These are phyloP conservation scores for Eucalyptus polybractea DNA, from an alignment of 345 rosid species.

Conservation along the genomic window DNA sequence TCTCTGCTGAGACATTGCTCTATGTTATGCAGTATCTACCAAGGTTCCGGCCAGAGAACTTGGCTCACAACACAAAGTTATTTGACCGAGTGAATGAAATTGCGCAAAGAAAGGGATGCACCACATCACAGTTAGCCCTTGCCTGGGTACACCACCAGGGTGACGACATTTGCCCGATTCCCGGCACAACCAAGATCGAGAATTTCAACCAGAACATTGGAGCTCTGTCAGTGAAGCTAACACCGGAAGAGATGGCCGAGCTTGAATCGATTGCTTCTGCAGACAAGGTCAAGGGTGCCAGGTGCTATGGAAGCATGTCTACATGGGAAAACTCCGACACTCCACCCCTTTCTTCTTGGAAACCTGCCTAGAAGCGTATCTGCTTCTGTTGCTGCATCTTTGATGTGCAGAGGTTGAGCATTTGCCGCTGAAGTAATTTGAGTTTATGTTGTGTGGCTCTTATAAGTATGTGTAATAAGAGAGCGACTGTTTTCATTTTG, in stretches of 20 bases:
- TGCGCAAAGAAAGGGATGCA: slow-evolving; percentile 4
- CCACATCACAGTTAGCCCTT: neutral
- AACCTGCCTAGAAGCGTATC: neutral
- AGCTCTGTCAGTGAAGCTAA: slow-evolving; percentile 36
- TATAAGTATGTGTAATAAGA: neutral
- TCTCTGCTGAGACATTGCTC: neutral
- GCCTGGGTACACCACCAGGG: slow-evolving; percentile 2
- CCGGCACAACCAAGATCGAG: neutral
- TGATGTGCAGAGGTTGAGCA: neutral
- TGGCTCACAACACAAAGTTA: neutral
- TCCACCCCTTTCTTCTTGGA: slow-evolving; percentile 51
- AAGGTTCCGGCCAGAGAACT: neutral
- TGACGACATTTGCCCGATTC: neutral
- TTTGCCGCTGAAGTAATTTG: neutral
- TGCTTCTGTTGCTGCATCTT: neutral
- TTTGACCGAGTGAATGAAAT: neutral
- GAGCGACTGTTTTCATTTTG: neutral
- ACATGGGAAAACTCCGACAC: slow-evolving; percentile 37
- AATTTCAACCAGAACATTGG: slow-evolving; percentile 7
- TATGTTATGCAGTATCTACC: neutral
- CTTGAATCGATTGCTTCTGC: slow-evolving; percentile 35
- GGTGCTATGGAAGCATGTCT: neutral
- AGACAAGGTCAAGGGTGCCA: slow-evolving; percentile 29
- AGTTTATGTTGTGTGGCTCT: neutral
- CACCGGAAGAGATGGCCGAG: slow-evolving; percentile 45